A percentile compares a stretch with the other conserved stretches of the same genome.
Evolutionary conservation across 257 asterid genomes (phyloP).

Genomic region (Agastache rugosa): DNA sequence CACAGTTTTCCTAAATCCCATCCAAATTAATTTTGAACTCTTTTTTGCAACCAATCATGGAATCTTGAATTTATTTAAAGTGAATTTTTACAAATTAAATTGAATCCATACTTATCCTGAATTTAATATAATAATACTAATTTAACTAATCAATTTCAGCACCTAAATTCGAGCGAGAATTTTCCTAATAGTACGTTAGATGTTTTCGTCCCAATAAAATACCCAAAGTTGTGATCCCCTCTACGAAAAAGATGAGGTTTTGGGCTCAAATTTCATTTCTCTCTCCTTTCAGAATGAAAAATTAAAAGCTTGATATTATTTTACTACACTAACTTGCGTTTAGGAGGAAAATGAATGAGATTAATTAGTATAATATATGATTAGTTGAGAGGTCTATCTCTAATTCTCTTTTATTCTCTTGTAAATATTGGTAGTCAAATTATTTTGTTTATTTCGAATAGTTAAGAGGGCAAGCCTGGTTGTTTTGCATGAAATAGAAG

Average conservation of each 20-base stretch:
- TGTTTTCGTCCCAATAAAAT: no score
- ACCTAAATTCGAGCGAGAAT: neutral
- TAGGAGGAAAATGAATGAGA: neutral
- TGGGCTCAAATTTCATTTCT: neutral
- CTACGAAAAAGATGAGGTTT: neutral
- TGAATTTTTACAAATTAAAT: neutral
- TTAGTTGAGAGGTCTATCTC: constrained; percentile 24
- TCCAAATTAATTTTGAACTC: no score
- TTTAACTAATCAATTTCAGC: neutral
- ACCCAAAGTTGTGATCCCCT: neutral
- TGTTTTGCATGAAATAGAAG: neutral
- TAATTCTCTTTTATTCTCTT: neutral
- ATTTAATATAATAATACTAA: neutral
- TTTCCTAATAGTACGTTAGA: neutral
- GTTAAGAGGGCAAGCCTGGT: neutral
- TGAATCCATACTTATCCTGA: neutral
- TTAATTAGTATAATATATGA: constrained; percentile 10
- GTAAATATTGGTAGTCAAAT: neutral
- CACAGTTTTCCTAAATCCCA: neutral
- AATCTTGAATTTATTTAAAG: neutral
- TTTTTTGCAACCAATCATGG: neutral
- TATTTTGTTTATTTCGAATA: neutral
- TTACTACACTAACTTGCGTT: neutral
- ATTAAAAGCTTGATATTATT: no score
- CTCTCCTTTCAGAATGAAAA: no score